Evolutionary conservation across 345 rosid genomes (phyloP).

Genomic region (Noccaea caerulescens): DNA sequence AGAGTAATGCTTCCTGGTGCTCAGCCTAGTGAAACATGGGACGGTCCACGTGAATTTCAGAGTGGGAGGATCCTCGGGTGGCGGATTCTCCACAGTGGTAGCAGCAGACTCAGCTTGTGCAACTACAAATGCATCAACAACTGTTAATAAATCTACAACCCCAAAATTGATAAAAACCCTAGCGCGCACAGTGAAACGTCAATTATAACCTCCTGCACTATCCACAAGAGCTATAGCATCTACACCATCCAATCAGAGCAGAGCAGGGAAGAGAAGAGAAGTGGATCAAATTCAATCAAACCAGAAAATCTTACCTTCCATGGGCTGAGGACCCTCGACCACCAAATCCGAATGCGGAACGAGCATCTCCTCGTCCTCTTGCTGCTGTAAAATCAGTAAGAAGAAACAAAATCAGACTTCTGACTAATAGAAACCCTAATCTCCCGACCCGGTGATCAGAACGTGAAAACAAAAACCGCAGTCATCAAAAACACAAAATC

Average conservation of each 20-base stretch:
- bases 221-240: constrained; percentile 24
- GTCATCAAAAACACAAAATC: constrained; percentile 23
- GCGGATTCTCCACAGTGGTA: constrained; percentile 66
- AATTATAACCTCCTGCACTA: constrained; percentile 27
- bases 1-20: constrained; percentile 82
- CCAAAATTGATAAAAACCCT: constrained; percentile 42
- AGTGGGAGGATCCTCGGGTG: constrained; percentile 76
- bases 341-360: constrained; percentile 88
- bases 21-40: constrained; percentile 71
- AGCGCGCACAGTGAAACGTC: constrained; percentile 35
- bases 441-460: constrained; percentile 24
- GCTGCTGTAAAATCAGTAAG: constrained; percentile 52
- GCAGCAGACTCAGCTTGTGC: constrained; percentile 65
- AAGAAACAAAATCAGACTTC: constrained; percentile 27
- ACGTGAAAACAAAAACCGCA: constrained; percentile 20
- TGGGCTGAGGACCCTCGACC: constrained; percentile 87
- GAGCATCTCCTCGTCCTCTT: constrained; percentile 94
- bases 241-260: constrained; percentile 17
- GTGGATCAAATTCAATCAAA: constrained; percentile 11
- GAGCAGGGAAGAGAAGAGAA: not conserved
- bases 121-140: constrained; percentile 46
- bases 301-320: constrained; percentile 64
- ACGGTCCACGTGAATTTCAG: constrained; percentile 84
- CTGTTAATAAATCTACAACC: constrained; percentile 22
- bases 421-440: constrained; percentile 34